Base-by-base conservation (phyloP, 768 basidiomycete genomes). In the Amanita pseudoporphyria region DNA sequence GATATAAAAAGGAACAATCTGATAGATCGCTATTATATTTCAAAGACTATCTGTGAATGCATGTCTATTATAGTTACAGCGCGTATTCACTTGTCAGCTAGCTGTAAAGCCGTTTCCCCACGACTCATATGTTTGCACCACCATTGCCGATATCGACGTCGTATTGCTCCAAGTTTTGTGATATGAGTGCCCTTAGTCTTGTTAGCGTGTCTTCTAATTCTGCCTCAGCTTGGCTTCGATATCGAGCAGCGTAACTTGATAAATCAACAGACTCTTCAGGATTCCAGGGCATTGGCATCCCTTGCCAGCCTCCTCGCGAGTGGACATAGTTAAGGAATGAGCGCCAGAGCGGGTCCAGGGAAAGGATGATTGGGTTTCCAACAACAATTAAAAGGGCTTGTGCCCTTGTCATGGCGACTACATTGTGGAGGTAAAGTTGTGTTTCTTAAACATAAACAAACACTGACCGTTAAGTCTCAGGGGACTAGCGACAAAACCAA, bases 291-390 rank as follows among this genome's bases (percentile, higher is more conserved):
- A 51, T 44, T 26, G 16, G 12, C 12, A 19, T n/a, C 16, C 50
- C 50, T 30, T 16, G 35, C 76, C 80, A 83, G 1, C 79, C 82
- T 1, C 73, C 72, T 10, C 73, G 71, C 9, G 52, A 37, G 52
- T 77, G 60, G 16, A 82, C 62, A 52, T 77, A 81, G 51, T 79
- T 81, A 35, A 84, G 60, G 66, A 82, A 82, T 0, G 64, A 59
- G 3, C 80, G 64, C 82, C 82, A 82, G 1, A 82, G 63, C 0
- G 81, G 80, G 52, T 84, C 81, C 1, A 82, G 66, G 6, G 74
- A 74, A 0, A 84, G 64, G 2, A 82, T 76, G 3, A 67, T 60
- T 0, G 81, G 79, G 52, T 83, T 74, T 3, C 82, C 81, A 19
- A 84, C 60, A 39, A 83, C 65, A 57, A 82, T 71, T 6, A 84